phyloP scores from a whole-genome alignment of 2,329 filamentous ascomycete species.

The Blumeria hordei region DNA sequence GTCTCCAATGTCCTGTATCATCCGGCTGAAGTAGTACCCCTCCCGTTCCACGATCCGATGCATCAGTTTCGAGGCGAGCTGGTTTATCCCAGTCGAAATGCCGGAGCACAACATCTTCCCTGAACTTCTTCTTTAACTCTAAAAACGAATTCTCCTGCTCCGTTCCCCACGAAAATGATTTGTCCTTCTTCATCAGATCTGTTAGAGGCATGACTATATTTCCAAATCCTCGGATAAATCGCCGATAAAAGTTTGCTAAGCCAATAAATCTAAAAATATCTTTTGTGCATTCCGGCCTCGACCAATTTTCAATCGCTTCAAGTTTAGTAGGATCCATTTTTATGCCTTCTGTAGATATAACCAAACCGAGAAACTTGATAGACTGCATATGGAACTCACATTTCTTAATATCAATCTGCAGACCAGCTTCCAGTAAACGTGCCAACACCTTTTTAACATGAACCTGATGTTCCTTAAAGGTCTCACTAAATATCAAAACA shows the following conservation, averaged over 20 bases:
- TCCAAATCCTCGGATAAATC: not conserved
- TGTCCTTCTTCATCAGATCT: not conserved
- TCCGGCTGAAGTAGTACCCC: not conserved
- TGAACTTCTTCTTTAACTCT: not conserved
- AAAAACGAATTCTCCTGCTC: not conserved
- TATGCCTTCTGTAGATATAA: not conserved
- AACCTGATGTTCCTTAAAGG: not conserved
- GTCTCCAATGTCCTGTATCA: not conserved
- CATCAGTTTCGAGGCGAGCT: not conserved
- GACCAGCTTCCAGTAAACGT: not conserved
- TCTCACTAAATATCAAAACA: constrained; percentile 1
- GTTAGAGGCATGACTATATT: not conserved
- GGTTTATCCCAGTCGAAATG: not conserved
- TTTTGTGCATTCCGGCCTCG: not conserved
- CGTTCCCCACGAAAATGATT: not conserved
- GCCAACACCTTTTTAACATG: not conserved
- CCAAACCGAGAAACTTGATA: not conserved
- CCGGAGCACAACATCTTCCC: not conserved
- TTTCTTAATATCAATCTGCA: not conserved
- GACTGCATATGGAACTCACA: not conserved
- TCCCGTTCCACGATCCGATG: not conserved
- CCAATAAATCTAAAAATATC: not conserved
- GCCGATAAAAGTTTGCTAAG: not conserved
- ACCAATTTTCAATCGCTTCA: not conserved
- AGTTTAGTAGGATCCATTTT: not conserved